phyloP scores from a whole-genome alignment of 148 eudicot species.

The Camellia sinensis region DNA sequence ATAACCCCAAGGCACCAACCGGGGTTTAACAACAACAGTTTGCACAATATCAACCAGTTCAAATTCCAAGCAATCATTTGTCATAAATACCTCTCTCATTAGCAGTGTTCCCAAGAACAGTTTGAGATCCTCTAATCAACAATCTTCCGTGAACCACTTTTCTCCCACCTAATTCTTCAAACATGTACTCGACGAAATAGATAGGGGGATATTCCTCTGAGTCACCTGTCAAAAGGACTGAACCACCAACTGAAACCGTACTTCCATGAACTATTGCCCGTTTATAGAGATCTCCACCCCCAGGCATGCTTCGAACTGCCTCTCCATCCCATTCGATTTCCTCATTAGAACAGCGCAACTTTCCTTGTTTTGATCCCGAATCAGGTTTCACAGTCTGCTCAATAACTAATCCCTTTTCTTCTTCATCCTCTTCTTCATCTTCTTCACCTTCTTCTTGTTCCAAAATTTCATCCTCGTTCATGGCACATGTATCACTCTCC shows the following conservation, averaged over 20 bases:
- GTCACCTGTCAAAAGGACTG: slow-evolving; percentile 55
- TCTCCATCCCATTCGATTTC: slow-evolving; percentile 70
- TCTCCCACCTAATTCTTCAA: slow-evolving; percentile 55
- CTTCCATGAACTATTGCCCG: slow-evolving; percentile 59
- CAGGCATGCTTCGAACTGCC: slow-evolving; percentile 37
- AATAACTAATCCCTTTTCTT: slow-evolving; percentile 42
- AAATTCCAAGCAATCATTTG: slow-evolving; percentile 72
- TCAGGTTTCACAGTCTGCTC: slow-evolving; percentile 33
- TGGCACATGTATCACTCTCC: slow-evolving; percentile 36
- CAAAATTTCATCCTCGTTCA: slow-evolving; percentile 20
- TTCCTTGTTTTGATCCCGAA: slow-evolving; percentile 35
- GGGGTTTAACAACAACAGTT: slow-evolving; percentile 44
- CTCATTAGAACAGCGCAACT: slow-evolving; percentile 29
- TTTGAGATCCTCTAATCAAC: slow-evolving; percentile 68
- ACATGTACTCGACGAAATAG: slow-evolving; percentile 85
- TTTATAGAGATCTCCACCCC: slow-evolving; percentile 45
- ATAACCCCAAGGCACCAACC: slow-evolving; percentile 70
- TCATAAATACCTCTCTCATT: slow-evolving; percentile 83
- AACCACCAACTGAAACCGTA: slow-evolving; percentile 50
- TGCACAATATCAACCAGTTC: slow-evolving; percentile 57
- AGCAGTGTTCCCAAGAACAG: slow-evolving; percentile 75
- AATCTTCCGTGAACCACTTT: slow-evolving; percentile 78
- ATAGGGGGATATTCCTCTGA: slow-evolving; percentile 37
- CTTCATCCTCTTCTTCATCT: slow-evolving; percentile 69
- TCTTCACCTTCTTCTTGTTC: slow-evolving; percentile 28